Conservation (phyloP, 1,284 basidiomycete species). For the Afroboletus lepidellus region DNA sequence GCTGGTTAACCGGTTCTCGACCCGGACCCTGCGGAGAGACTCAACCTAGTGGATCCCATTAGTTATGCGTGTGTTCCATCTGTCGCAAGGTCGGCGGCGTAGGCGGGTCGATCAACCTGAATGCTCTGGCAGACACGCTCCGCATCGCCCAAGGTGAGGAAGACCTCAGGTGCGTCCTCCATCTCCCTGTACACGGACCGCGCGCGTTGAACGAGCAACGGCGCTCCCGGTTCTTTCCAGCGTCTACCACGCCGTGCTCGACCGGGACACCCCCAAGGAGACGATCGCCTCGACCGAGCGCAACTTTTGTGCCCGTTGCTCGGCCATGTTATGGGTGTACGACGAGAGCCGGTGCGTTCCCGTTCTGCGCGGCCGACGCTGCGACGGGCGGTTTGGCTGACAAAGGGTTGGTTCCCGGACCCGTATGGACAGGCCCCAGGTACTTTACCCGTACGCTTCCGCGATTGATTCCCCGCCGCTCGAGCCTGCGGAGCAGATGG, state of each 20-base stretch:
- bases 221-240: constrained; percentile 28
- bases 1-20: not conserved
- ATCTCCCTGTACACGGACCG: not conserved
- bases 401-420: too few species aligned
- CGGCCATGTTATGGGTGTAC: constrained; percentile 61
- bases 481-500: constrained; percentile 46
- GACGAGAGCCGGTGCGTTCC: constrained; percentile 45
- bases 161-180: constrained; percentile 43
- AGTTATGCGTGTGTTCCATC: constrained; percentile 62
- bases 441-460: constrained; percentile 61
- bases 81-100: constrained; percentile 62
- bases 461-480: constrained; percentile 55
- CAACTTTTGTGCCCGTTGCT: constrained; percentile 58
- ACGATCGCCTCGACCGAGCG: constrained; percentile 50
- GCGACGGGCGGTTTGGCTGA: not conserved
- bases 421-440: constrained; percentile 47
- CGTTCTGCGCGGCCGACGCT: not conserved
- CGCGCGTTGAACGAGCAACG: not conserved
- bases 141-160: constrained; percentile 49
- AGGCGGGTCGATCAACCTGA: constrained; percentile 59
- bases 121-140: constrained; percentile 47
- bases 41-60: not conserved
- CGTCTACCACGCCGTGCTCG: constrained; percentile 55
- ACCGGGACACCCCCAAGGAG: constrained; percentile 50
- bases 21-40: not conserved